Evolutionary conservation across 768 basidiomycete species (phyloP), one percentile per base, ranked within the genome.

Genomic region (Glaciozyma martinii): DNA sequence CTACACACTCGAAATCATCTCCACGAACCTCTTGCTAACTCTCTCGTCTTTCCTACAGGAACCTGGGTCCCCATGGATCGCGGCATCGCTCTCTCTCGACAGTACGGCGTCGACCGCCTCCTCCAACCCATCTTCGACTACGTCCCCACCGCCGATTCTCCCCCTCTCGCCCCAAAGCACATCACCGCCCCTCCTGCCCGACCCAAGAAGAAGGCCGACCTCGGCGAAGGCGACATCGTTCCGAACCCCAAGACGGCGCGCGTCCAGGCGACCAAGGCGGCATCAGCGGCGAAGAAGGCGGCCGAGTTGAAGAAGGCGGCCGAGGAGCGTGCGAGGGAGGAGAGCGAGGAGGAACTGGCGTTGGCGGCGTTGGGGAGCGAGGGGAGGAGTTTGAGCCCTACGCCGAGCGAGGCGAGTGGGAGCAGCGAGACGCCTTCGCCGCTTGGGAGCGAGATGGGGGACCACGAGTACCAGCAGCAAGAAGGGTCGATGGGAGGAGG

Each of bases 21-120:
- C 25, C 46, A 23, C 2, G 46, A 23, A 47, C 21, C 3, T 9
- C 50, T 52, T 30, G 16, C n/a, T 50, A 29, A 52, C 50, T 52
- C 50, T 3, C 27, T 52, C 50, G 16, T 30, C 33, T 30, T 56
- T 27, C 30, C 16, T 23, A 7, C 72, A 98, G 95, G 95, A 19
- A 99, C 95, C 29, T 99, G 95, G 95, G 92, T 99, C 67, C 95
- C 95, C 27, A 84, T 94, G 63, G 90, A 94, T 57, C 82, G 92
- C 62, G 93, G 94, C 3, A 78, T 98, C 56, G 79, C 78, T 32
- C 81, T 99, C 33, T 88, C 91, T 30, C 89, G 84, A 73, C 92
- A 97, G 76, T 98, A 97, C 78, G 89, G 90, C 68, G 92, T 93
- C 73, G 91, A 95, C 72, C 74, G 79, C 27, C 80, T 88, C 23